Base-by-base conservation (phyloP, 208 protist species). In the Leishmania lainsoni region DNA sequence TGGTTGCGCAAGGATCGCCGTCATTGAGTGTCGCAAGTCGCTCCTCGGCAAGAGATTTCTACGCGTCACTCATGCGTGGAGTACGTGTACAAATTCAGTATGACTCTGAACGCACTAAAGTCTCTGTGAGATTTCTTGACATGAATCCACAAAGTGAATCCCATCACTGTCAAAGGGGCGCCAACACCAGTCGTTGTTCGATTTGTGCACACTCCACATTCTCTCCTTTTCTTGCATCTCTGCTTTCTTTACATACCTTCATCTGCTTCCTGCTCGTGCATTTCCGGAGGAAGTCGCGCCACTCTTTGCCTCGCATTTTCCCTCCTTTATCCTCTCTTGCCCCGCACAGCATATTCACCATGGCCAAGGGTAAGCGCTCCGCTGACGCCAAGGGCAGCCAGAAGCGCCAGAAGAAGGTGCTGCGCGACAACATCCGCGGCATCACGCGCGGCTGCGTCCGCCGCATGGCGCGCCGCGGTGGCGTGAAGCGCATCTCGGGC, bases 391-490 rank as follows among this genome's bases (percentile, higher is more conserved):
- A 93, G 87, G 91, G 89, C 66, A 87, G 81, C 82, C 87, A 91
- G 86, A 95, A 95, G 87, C 90, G 91, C 83, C 91, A 94, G 85
- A 95, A 94, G 86, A 95, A 96, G 88, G 89, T 94, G 76, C 85
- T 96, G 51, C 91, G 94, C 85, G 94, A 97, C 84, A 94, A 93
- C 87, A 94, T 97, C 77, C 89, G 85, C 83, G 92, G 91, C 86
- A 95, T 96, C 86, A 96, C 91, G 52, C 91, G 91, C 76, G 93
- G 92, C 75, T 92, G 93, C 68, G 95, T 98, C 81, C 91, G 94
- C 88, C 92, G 96, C 87, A 87, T 98, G 66, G 96, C 96, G 71
- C 92, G 96, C 88, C 89, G 96, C 89, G 96, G 96, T 83, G 96
- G 96, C 80, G 94, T 98, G 81, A 97, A 97, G 89, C 92, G 96